Percentiles rank a stretch among this genome's conserved stretches.
phyloP scores from a whole-genome alignment of 2,329 filamentous ascomycete genomes.

The Stagonosporopsis rhizophila region DNA sequence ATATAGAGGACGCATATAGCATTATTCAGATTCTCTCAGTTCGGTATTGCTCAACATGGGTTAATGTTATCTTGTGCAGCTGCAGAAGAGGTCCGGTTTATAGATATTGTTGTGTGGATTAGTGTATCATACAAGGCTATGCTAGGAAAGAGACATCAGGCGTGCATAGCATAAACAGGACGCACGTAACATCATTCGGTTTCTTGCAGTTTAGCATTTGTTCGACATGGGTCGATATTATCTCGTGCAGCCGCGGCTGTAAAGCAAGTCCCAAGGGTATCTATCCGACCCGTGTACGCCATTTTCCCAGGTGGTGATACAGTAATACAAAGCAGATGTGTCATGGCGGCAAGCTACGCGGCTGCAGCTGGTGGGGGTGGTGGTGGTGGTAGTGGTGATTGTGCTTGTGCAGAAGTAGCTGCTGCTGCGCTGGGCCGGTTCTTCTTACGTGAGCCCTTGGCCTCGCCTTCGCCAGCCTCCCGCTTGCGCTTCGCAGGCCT shows the following conservation, averaged over 20 bases:
- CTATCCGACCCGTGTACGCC: conserved; percentile 19
- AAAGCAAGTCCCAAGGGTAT: conserved; percentile 22
- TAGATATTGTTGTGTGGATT: conserved; percentile 1
- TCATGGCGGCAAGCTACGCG: neutral
- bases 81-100: conserved; percentile 15
- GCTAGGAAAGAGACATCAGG: neutral
- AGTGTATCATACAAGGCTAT: conserved; percentile 6
- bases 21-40: neutral
- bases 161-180: neutral
- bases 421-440: conserved; percentile 35
- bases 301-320: conserved; percentile 1
- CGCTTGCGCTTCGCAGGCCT: conserved; percentile 54
- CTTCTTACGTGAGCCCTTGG: conserved; percentile 44
- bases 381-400: no score
- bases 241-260: neutral
- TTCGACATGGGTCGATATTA: neutral
- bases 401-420: neutral
- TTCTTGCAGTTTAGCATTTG: neutral
- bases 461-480: conserved; percentile 44
- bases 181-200: no score
- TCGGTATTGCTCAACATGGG: neutral
- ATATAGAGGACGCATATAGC: no score
- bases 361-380: neutral
- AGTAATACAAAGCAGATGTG: conserved; percentile 9
- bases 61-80: neutral